phyloP scores from a whole-genome alignment of 164 flowering plant species.

The Tetracentron sinense region DNA sequence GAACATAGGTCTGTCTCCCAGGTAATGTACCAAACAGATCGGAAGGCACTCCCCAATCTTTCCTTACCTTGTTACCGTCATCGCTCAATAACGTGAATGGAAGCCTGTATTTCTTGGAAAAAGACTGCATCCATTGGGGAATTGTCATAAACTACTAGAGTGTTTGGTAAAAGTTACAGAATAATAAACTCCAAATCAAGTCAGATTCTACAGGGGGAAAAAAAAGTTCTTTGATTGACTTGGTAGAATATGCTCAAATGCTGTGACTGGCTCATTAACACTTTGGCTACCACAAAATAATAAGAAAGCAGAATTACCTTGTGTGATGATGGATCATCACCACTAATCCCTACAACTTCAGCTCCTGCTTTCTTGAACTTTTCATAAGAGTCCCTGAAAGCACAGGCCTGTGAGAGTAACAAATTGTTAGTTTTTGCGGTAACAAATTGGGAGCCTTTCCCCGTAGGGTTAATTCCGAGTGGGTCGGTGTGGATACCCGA shows the following conservation, averaged over 20 bases:
- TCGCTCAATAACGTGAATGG: constrained; percentile 89
- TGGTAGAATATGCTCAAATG: no score
- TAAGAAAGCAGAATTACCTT: constrained; percentile 55
- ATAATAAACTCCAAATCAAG: no score
- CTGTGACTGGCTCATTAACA: no score
- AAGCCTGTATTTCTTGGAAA: constrained; percentile 82
- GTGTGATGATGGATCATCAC: constrained; percentile 79
- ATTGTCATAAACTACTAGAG: no score
- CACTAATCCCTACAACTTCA: constrained; percentile 91
- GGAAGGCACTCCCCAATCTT: constrained; percentile 92
- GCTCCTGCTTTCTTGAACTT: constrained; percentile 99
- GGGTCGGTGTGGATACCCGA: no score
- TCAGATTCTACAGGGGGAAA: no score
- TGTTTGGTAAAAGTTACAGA: no score
- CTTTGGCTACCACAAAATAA: no score
- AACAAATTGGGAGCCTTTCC: no score
- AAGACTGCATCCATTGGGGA: constrained; percentile 45
- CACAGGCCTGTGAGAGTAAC: constrained; percentile 70
- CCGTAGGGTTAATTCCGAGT: no score
- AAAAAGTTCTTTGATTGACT: no score
- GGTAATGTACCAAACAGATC: constrained; percentile 96
- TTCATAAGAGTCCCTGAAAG: constrained; percentile 97
- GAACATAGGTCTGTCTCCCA: constrained; percentile 94
- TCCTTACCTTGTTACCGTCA: constrained; percentile 85
- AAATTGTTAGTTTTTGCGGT: no score